Evolutionary conservation across 352 stramenopile species (phyloP).

Genomic region (Pythium periplocum): DNA sequence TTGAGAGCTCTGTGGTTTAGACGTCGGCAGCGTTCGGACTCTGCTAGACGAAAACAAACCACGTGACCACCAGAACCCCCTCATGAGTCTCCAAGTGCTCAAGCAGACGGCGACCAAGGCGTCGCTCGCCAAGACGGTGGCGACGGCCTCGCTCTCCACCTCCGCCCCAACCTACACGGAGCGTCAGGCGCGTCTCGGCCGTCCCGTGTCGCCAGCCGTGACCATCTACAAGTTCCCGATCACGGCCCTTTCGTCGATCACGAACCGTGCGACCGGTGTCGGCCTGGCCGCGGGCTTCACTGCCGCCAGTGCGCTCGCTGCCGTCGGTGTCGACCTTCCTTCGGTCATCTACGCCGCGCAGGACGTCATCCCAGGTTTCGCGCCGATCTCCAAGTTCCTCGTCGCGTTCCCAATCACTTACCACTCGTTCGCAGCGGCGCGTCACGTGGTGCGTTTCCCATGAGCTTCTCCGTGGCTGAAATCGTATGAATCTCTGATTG

Average conservation of each 20-base stretch:
- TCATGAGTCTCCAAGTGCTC: constrained; percentile 19
- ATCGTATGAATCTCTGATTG: constrained; percentile 1
- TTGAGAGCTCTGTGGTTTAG: too few species aligned
- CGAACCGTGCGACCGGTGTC: constrained; percentile 90
- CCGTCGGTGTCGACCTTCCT: constrained; percentile 73
- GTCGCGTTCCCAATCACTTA: constrained; percentile 93
- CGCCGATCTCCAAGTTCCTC: constrained; percentile 86
- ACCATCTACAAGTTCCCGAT: constrained; percentile 95
- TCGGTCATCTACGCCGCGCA: constrained; percentile 75
- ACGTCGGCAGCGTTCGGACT: too few species aligned
- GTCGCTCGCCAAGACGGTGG: constrained; percentile 12
- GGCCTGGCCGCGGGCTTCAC: constrained; percentile 79
- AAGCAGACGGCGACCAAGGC: constrained; percentile 7
- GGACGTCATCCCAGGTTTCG: constrained; percentile 64
- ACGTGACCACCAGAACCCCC: constrained; percentile 8
- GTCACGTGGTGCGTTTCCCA: constrained; percentile 66
- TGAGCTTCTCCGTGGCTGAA: background rate
- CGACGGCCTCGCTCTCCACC: constrained; percentile 6
- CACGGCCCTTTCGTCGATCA: constrained; percentile 91
- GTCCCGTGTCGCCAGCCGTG: constrained; percentile 95
- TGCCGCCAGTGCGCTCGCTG: constrained; percentile 58
- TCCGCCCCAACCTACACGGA: constrained; percentile 60
- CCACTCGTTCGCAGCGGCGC: constrained; percentile 87
- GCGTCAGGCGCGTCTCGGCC: constrained; percentile 81
- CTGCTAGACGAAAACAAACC: background rate